Percentiles rank a stretch among this genome's conserved stretches.
Conservation (phyloP, 257 asterid species). For the Verbascum thapsus region DNA sequence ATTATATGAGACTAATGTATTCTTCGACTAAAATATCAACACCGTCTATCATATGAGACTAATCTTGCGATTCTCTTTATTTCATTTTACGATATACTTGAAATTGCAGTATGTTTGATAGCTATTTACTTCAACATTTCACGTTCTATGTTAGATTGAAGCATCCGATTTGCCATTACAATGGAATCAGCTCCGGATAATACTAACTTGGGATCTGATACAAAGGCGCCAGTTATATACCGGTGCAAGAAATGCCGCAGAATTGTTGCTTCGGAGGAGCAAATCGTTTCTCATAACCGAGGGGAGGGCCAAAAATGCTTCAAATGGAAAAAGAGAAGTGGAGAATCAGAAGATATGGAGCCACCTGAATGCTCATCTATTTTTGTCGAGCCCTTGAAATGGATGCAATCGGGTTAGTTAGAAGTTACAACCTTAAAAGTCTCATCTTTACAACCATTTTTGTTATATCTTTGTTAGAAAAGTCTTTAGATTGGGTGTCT, state of each 20-base stretch:
- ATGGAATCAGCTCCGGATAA: conserved; percentile 38
- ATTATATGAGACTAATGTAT: too few relatives aligned
- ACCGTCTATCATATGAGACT: too few relatives aligned
- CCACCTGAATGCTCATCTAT: conserved; percentile 76
- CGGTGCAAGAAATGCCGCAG: conserved; percentile 96
- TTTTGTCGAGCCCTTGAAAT: conserved; percentile 93
- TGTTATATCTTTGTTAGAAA: background rate
- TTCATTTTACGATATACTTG: too few relatives aligned
- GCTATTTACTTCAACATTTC: background rate
- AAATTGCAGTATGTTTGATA: too few relatives aligned
- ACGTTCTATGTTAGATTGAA: conserved; percentile 18
- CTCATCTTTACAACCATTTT: conserved; percentile 4
- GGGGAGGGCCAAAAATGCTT: conserved; percentile 77
- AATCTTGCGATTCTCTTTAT: too few relatives aligned
- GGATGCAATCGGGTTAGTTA: conserved; percentile 76
- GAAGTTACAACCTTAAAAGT: background rate
- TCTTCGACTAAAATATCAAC: too few relatives aligned
- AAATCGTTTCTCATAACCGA: conserved; percentile 61
- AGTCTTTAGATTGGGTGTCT: conserved; percentile 9
- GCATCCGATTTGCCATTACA: conserved; percentile 19
- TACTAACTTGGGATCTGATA: conserved; percentile 33
- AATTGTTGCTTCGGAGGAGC: conserved; percentile 79
- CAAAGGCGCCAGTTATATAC: conserved; percentile 56
- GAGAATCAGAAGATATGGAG: conserved; percentile 32
- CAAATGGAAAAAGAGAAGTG: conserved; percentile 66